A percentile compares a stretch with the other conserved stretches of the same genome.
Conservation (phyloP, 1,284 basidiomycete species). For the Trametes sp. region DNA sequence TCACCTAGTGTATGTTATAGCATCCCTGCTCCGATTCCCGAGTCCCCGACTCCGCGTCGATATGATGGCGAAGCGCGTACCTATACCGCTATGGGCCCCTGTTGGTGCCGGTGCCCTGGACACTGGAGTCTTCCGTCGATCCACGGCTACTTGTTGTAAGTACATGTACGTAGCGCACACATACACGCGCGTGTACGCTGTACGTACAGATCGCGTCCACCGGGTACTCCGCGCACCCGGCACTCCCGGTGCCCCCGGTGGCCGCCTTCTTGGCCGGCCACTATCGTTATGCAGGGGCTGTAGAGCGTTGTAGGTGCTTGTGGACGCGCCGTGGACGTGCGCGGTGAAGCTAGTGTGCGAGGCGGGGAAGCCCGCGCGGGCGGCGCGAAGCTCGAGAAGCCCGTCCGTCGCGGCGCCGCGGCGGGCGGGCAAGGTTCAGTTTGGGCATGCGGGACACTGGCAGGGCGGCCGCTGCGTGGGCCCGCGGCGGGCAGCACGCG, state of each 20-base stretch:
- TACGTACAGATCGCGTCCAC: neutral
- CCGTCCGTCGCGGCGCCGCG: no score
- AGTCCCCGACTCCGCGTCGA: neutral
- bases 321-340: constrained; percentile 15
- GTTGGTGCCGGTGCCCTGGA: neutral
- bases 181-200: neutral
- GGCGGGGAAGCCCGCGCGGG: neutral
- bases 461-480: no score
- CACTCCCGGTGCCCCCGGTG: no score
- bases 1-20: constrained; percentile 8
- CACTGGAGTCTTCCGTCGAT: neutral
- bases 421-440: no score
- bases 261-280: no score
- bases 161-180: neutral
- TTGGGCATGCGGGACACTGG: no score
- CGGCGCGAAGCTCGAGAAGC: neutral
- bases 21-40: neutral
- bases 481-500: neutral
- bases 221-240: neutral
- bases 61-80: no score
- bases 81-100: neutral
- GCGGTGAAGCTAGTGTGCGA: neutral
- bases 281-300: no score
- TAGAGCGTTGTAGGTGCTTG: constrained; percentile 19
- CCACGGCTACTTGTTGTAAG: neutral